phyloP scores from a whole-genome alignment of 139 green algal genomes.

The Marvania coccoides region DNA sequence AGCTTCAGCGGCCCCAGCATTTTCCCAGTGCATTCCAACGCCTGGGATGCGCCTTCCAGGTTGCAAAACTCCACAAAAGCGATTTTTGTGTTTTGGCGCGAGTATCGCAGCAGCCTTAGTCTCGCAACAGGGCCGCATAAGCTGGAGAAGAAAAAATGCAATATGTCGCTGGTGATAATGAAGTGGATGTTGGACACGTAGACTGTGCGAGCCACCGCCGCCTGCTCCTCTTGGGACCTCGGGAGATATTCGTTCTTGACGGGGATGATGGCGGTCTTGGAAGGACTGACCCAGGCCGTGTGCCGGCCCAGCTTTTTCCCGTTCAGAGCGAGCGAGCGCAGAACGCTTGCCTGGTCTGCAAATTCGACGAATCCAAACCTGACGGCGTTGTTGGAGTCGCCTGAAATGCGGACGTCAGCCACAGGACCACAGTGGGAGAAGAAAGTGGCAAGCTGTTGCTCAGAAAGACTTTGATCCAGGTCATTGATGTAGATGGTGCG shows the following conservation, averaged over 20 bases:
- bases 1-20: slow-evolving; percentile 75
- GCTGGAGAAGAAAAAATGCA: slow-evolving; percentile 81
- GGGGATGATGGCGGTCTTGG: slow-evolving; percentile 90
- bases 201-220: slow-evolving; percentile 73
- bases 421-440: slow-evolving; percentile 67
- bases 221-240: slow-evolving; percentile 42
- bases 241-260: slow-evolving; percentile 79
- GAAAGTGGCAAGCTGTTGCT: slow-evolving; percentile 58
- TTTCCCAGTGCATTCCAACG: slow-evolving; percentile 85
- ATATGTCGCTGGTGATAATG: slow-evolving; percentile 57
- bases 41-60: slow-evolving; percentile 66
- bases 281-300: slow-evolving; percentile 73
- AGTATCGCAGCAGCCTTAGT: slow-evolving; percentile 82
- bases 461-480: slow-evolving; percentile 65
- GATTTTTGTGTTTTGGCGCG: slow-evolving; percentile 82
- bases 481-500: slow-evolving; percentile 76
- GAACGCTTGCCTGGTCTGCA: slow-evolving; percentile 37
- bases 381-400: slow-evolving; percentile 85
- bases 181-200: slow-evolving; percentile 95
- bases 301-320: slow-evolving; percentile 60
- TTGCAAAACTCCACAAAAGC: slow-evolving; percentile 92
- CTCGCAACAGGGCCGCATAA: slow-evolving; percentile 78
- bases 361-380: slow-evolving; percentile 97
- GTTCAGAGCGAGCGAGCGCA: slow-evolving; percentile 47
- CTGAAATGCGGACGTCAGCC: slow-evolving; percentile 88